Evolutionary conservation across 1,284 basidiomycete species (phyloP), one percentile per base, ranked within the genome.

Genomic region (Fomitopsis schrenkii): DNA sequence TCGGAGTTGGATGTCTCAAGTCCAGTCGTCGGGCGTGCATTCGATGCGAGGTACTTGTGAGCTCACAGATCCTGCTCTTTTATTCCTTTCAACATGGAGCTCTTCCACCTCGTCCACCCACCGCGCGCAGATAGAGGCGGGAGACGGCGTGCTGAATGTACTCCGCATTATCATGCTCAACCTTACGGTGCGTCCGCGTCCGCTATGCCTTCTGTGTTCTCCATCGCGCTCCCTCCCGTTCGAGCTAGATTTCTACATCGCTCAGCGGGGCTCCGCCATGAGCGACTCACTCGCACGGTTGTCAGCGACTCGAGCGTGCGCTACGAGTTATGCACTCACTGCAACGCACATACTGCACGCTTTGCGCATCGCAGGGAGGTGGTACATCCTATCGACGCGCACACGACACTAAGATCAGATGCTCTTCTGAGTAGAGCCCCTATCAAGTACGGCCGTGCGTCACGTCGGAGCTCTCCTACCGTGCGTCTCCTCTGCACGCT

Each of bases 1-100:
- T n/a, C 71, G 77, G 54, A 79, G 78, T 33, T 82, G 80, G 80
- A 78, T 80, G 73, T 58, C 67, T 78, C 7, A 72, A 74, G 67
- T 73, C 65, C 69, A 28, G 75, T 73, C 40, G 72, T 72, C 30
- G 76, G 76, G 15, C 68, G 68, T 35, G 66, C 75, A 28, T 75
- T 74, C 61, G 76, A 77, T 63, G 63, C 66, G 40, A 75, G 75
- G n/a, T 71, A 74, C 63, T 72, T 75, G 81, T 80, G 57, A 59
- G 68, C 61, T 3, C 19, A 9, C 35, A 35, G 15, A 42, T 5
- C 17, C 35, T 15, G 12, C n/a, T 55, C 38, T 2, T 38, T 15
- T 33, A 52, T 44, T 15, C 14, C 7, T 33, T 28, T 17, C 42
- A 5, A 17, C 19, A 2, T 15, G 42, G 6, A n/a, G n/a, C n/a